phyloP scores from a whole-genome alignment of 495 filamentous ascomycete genomes.

The Cercophora newfieldiana region DNA sequence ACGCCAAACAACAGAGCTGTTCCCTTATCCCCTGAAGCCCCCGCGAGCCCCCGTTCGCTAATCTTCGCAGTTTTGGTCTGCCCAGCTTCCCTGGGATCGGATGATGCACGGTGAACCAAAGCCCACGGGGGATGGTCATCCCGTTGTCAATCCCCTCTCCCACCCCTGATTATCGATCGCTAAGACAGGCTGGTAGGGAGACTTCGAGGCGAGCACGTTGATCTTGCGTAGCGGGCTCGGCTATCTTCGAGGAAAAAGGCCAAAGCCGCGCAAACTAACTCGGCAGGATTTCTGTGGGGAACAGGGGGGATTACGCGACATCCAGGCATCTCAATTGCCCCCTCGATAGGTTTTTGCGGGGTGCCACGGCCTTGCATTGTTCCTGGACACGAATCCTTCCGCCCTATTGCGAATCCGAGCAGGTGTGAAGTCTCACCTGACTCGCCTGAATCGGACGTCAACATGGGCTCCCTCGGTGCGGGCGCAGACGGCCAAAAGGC shows the following conservation, averaged over 20 bases:
- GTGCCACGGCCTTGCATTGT: constrained; percentile 10
- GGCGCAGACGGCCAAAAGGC: not conserved
- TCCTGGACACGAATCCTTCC: constrained; percentile 9
- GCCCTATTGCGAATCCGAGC: constrained; percentile 4
- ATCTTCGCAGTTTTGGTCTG: not conserved
- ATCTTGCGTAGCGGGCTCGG: constrained; percentile 7
- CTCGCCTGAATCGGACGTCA: constrained; percentile 6
- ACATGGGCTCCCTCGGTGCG: not conserved
- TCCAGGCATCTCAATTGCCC: constrained; percentile 12
- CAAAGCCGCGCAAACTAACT: not conserved
- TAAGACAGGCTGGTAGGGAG: constrained; percentile 7
- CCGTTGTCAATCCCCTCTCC: not conserved
- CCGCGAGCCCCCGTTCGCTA: not conserved
- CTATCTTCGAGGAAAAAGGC: constrained; percentile 7
- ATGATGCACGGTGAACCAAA: not conserved
- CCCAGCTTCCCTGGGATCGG: not conserved
- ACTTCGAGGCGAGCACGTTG: not conserved
- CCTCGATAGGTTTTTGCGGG: not conserved
- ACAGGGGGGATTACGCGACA: constrained; percentile 6
- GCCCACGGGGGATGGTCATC: not conserved
- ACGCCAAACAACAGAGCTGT: not conserved
- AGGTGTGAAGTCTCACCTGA: constrained; percentile 12
- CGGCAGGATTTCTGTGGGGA: not conserved
- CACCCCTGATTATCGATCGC: not conserved
- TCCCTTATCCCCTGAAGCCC: too few relatives aligned